Evolutionary conservation across 192 early-diverging fungal genomes (phyloP).

Genomic region (Coemansia sp.): DNA sequence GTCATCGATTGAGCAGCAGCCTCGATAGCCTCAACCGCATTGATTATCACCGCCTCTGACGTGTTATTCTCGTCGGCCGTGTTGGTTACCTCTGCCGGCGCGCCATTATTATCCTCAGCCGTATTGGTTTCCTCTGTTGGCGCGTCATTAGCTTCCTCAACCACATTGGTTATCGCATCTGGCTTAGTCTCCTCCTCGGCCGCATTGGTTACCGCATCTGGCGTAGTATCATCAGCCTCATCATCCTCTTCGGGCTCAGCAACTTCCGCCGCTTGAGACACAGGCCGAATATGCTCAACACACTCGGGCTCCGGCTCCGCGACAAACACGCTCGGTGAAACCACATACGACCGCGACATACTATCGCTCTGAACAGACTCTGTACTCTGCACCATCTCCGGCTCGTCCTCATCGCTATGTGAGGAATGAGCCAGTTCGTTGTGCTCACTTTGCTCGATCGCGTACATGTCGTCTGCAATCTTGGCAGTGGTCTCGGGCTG

Average conservation of each 20-base stretch:
- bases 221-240: not conserved
- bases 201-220: not conserved
- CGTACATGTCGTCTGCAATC: slow-evolving; percentile 27
- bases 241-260: not conserved
- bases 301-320: slow-evolving; percentile 9
- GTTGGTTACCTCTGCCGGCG: not conserved
- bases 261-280: slow-evolving; percentile 6
- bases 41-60: too few relatives aligned
- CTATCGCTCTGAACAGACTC: not conserved
- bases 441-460: slow-evolving; percentile 17
- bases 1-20: slow-evolving; percentile 8
- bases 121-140: slow-evolving; percentile 13
- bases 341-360: slow-evolving; percentile 17
- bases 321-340: slow-evolving; percentile 41
- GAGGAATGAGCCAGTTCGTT: not conserved
- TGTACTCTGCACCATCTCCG: not conserved
- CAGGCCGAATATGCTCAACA: slow-evolving; percentile 18
- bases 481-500: slow-evolving; percentile 8
- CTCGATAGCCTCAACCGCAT: not conserved
- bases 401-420: slow-evolving; percentile 7
- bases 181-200: not conserved
- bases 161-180: not conserved
- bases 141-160: not conserved
- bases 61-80: too few relatives aligned
- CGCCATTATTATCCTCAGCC: not conserved